Evolutionary conservation across 805 yeast species (phyloP), one percentile per base, ranked within the genome.

Genomic region (Suhomyces sp.): DNA sequence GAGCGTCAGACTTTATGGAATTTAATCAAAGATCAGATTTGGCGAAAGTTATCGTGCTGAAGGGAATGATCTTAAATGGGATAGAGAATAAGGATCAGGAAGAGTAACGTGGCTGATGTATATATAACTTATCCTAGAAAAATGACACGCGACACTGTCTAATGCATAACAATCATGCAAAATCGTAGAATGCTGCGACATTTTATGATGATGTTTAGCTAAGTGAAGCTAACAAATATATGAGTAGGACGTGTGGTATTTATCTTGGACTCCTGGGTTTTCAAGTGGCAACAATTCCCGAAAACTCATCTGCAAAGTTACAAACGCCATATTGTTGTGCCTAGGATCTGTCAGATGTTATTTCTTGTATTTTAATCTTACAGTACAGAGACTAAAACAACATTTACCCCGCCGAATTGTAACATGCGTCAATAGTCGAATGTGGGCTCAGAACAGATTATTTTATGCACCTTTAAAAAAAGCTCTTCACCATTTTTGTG

Each of bases 21-120:
- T 55, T 51, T 31, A 52, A 55, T 25, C 60, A 66, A 33, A 63
- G 68, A 48, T 53, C 62, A n/a, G 61, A 61, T 13, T 59, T 73
- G 43, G 61, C 66, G 15, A 65, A 68, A 50, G 44, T 65, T n/a
- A 58, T 73, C 15, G 66, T 72, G 10, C 52, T 56, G 25, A 71
- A 70, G 54, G 74, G 72, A 1, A 62, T 67, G 61, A 43, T 61
- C 24, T 54, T 73, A 41, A 69, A 65, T 57, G 73, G 72, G 3
- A 58, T 64, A 25, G 60, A 57, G 7, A 43, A 45, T 24, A 35
- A 27, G 8, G 50, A 35, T 19, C 40, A 13, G 10, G 53, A 51
- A 6, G 53, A 44, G 20, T 22, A 46, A 19, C 45, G 6, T 22
- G 19, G 13, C 10, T 19, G 22, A 31, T 31, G 35, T 13, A n/a